Conservation (phyloP, 2,329 filamentous ascomycete genomes). For the Xylaria sp. region DNA sequence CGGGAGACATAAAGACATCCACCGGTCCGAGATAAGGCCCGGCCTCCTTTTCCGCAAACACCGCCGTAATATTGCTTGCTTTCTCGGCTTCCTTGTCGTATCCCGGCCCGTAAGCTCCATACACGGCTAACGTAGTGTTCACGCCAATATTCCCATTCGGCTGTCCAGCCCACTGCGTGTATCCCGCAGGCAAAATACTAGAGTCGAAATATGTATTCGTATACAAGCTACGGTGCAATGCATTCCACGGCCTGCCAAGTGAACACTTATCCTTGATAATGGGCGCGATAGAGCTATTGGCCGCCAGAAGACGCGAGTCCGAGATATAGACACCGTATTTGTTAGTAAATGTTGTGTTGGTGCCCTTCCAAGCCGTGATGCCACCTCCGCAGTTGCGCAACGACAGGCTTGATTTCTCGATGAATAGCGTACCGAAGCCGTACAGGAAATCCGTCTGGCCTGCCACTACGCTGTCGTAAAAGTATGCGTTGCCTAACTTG, state of each 20-base stretch:
- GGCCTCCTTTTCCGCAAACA: constrained; percentile 31
- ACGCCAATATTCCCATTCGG: constrained; percentile 31
- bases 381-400: constrained; percentile 72
- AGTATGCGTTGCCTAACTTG: constrained; percentile 73
- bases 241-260: constrained; percentile 72
- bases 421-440: constrained; percentile 72
- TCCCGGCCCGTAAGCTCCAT: constrained; percentile 37
- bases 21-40: constrained; percentile 36
- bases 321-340: constrained; percentile 74
- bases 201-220: constrained; percentile 64
- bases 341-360: constrained; percentile 72
- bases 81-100: constrained; percentile 38
- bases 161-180: constrained; percentile 60
- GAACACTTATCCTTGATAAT: constrained; percentile 58
- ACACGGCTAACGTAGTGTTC: constrained; percentile 40
- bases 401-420: constrained; percentile 62
- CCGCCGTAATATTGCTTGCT: constrained; percentile 36
- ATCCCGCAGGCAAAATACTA: constrained; percentile 63
- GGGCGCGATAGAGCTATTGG: constrained; percentile 59
- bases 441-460: constrained; percentile 76
- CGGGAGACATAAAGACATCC: constrained; percentile 39
- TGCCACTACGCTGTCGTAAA: constrained; percentile 68
- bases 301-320: constrained; percentile 62
- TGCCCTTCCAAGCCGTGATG: constrained; percentile 74
- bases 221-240: constrained; percentile 66